Base-by-base conservation (phyloP, 306 rosid genomes). In the Lathyrus oleraceus region DNA sequence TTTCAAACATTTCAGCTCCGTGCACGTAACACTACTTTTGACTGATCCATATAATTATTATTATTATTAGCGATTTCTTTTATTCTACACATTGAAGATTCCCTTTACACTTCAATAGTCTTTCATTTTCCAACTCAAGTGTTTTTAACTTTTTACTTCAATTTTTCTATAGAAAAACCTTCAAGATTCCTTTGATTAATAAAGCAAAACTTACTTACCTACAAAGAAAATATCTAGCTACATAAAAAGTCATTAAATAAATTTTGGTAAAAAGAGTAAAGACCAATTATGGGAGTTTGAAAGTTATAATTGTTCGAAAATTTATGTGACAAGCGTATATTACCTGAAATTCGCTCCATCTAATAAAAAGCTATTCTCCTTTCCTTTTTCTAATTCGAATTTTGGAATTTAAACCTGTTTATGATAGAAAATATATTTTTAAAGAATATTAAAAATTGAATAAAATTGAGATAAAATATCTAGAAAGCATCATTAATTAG, bases 1-100 rank as follows among this genome's bases (percentile, higher is more conserved):
- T 56, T 56, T 56, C 62, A 57, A 57, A 57, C 62, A 57, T 57
- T 27, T 57, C 39, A 57, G 38, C 62, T 56, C 17, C 62, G 62
- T 56, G 62, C 39, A 56, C 62, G 62, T 56, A 56, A 25, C 10
- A 13, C 0, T 20, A 27, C 39, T 57, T 27, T 57, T 57, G 62
- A 57, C 38, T 28, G 0, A 45, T n/a, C 10, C 10, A 7, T 35
- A 8, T 6, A 32, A 6, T 32, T 6, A 53, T 53, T 20, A 4
- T 8, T 49, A 47, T 48, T 48, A 48, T n/a, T n/a, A 27, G 12
- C 2, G 5, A 51, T 51, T 10, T 21, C 21, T 2, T 11, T 56
- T 56, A 25, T 25, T 56, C 62, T 56, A 56, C 11, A 57, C 39
- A 25, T 57, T 57, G 39, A 35, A 7, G 10, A 35, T 57, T 38